Base-by-base conservation (phyloP, 2,329 filamentous ascomycete species). In the Fusarium pseudocircinatum region DNA sequence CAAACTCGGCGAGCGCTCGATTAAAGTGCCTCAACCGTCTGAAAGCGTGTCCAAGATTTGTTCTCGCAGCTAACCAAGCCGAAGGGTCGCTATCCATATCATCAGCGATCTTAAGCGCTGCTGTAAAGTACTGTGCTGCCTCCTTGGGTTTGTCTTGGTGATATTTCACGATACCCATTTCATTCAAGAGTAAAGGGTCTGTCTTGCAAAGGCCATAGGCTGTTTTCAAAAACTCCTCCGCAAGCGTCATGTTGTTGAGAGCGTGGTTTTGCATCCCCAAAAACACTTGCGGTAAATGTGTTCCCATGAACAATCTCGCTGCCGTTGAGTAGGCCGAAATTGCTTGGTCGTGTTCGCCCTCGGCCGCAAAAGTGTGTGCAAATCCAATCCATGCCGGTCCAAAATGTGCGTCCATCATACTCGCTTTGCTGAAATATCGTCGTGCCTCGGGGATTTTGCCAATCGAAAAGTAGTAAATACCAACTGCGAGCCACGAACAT, bases 311-410 rank as follows among this genome's bases (percentile, higher is more conserved):
- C 1, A 99, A 85, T 43, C 96, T 89, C 4, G 96, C 96, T 2
- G 96, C 96, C 2, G 96, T 99, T 36, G 94, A 97, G 84, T 99
- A 99, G 1, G 97, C 96, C 14, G 95, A 97, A 72, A 99, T 98
- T 53, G 96, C 96, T 83, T 99, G 96, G 81, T 99, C 96, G 81
- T 98, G 95, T 82, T 99, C 96, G 59, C 96, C 96, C 81, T 99
- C 96, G 16, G 95, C 95, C 3, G 96, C 96, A 81, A 99, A 99
- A 0, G 96, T 99, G 81, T 99, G 97, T 2, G 96, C 96, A 79
- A 99, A 99, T 3, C 97, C 96, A 73, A 99, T 98, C 96, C 96
- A 99, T 7, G 96, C 96, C 2, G 96, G 94, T 0, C 96, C 96
- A 78, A 97, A 99, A 83, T 98, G 96, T 12, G 96, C 94, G 79